Conservation (phyloP, 352 stramenopile species). For the Phytophthora litchii region DNA sequence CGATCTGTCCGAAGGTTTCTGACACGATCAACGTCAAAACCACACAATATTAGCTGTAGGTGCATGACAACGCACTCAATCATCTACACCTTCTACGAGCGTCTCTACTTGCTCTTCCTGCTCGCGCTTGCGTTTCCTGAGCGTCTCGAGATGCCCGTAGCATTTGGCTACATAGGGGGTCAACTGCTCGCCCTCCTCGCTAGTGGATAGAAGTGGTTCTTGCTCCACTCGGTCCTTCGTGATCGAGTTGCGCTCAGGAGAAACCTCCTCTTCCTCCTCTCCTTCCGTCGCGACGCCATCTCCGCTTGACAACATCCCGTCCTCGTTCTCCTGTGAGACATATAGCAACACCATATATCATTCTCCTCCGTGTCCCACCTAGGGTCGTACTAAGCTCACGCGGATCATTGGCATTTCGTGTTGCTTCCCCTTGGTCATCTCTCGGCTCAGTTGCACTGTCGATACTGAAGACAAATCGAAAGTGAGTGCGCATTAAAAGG, state of each 20-base stretch:
- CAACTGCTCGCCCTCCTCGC: slow-evolving; percentile 34
- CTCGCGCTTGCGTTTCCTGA: slow-evolving; percentile 59
- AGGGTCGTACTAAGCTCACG: slow-evolving; percentile 9
- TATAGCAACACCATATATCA: background rate
- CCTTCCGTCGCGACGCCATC: slow-evolving; percentile 40
- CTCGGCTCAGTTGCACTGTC: slow-evolving; percentile 18
- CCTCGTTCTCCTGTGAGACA: slow-evolving; percentile 30
- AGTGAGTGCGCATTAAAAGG: slow-evolving; percentile 25
- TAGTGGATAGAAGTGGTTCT: background rate
- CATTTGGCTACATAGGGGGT: slow-evolving; percentile 56
- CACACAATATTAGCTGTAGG: slow-evolving; percentile 4
- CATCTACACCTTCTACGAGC: slow-evolving; percentile 49
- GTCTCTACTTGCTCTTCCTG: slow-evolving; percentile 61
- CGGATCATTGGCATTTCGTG: slow-evolving; percentile 23
- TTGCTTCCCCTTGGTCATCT: slow-evolving; percentile 38
- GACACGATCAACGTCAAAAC: background rate
- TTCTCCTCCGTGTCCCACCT: background rate
- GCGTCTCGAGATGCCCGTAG: slow-evolving; percentile 37
- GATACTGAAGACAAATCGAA: slow-evolving; percentile 25
- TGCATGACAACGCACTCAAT: background rate
- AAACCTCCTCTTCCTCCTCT: slow-evolving; percentile 36
- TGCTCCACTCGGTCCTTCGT: slow-evolving; percentile 11
- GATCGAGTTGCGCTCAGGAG: slow-evolving; percentile 3
- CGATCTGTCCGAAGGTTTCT: slow-evolving; percentile 53
- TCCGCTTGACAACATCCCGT: slow-evolving; percentile 27